phyloP scores from a whole-genome alignment of 257 asterid genomes.

The Datura wrightii region DNA sequence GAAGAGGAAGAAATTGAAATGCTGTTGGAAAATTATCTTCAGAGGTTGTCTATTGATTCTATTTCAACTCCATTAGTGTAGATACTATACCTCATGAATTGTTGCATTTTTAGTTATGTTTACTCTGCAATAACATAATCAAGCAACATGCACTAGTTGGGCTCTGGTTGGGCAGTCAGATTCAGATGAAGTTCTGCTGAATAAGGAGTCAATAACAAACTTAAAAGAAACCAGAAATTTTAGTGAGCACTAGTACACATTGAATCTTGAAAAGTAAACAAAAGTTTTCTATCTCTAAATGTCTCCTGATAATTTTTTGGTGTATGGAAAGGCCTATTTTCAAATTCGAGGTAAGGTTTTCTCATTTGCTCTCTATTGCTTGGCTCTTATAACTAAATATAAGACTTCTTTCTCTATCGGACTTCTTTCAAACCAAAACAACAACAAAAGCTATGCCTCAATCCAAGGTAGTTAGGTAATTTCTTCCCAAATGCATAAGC shows the following conservation, averaged over 20 bases:
- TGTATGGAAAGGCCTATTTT: background rate
- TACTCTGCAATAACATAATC: constrained; percentile 23
- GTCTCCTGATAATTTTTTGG: background rate
- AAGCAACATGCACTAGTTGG: background rate
- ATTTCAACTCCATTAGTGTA: constrained; percentile 2
- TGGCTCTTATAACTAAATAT: background rate
- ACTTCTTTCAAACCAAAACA: too few species aligned
- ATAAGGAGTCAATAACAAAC: background rate
- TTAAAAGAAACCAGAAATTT: background rate
- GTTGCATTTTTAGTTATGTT: background rate
- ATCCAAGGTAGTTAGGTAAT: too few species aligned
- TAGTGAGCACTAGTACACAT: background rate
- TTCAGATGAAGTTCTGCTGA: background rate
- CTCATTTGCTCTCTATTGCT: background rate
- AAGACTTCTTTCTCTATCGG: background rate
- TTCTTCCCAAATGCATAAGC: too few species aligned
- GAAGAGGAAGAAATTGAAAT: constrained; percentile 99
- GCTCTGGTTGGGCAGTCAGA: background rate
- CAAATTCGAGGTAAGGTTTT: background rate
- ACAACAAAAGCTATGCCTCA: too few species aligned
- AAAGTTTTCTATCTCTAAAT: background rate
- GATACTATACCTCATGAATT: background rate
- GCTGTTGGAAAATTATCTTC: constrained; percentile 97
- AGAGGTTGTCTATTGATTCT: constrained; percentile 59
- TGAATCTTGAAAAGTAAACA: background rate